A percentile compares a stretch with the other conserved stretches of the same genome.
These are phyloP conservation scores for Metschnikowia reukaufii DNA, from an alignment of 805 yeast genomes.

Conservation along the genomic window DNA sequence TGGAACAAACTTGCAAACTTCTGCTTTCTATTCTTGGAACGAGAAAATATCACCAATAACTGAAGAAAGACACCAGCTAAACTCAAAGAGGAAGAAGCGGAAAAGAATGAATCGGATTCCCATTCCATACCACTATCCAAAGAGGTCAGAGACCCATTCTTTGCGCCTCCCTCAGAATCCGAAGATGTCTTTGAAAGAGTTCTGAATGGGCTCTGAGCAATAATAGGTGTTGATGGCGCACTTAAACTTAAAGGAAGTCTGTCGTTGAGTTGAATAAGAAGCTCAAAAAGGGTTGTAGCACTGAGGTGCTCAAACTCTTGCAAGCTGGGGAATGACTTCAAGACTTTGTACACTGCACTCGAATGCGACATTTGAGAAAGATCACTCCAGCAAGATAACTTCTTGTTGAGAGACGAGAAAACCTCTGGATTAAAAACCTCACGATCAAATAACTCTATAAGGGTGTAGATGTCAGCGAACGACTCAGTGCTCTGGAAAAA, in stretches of 20 bases:
- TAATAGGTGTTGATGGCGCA: conserved; percentile 44
- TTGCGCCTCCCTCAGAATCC: conserved; percentile 8
- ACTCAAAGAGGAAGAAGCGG: conserved; percentile 31
- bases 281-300: conserved; percentile 32
- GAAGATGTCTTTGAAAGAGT: conserved; percentile 13
- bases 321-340: conserved; percentile 24
- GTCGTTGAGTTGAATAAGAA: conserved; percentile 41
- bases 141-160: not conserved
- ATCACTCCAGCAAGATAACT: conserved; percentile 31
- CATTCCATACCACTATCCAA: conserved; percentile 5
- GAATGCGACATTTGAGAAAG: conserved; percentile 21
- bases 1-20: conserved; percentile 33
- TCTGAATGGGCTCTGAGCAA: conserved; percentile 15
- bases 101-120: not conserved
- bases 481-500: conserved; percentile 27
- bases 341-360: conserved; percentile 23
- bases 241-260: conserved; percentile 43
- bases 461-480: conserved; percentile 26
- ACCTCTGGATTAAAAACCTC: conserved; percentile 32
- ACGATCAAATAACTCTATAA: conserved; percentile 36
- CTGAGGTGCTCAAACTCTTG: conserved; percentile 37
- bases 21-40: conserved; percentile 33
- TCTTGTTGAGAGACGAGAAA: conserved; percentile 26
- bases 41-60: conserved; percentile 33
- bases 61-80: conserved; percentile 36